Conservation (phyloP, 2,329 filamentous ascomycete genomes). For the Nannizziopsis arthrosporioides region DNA sequence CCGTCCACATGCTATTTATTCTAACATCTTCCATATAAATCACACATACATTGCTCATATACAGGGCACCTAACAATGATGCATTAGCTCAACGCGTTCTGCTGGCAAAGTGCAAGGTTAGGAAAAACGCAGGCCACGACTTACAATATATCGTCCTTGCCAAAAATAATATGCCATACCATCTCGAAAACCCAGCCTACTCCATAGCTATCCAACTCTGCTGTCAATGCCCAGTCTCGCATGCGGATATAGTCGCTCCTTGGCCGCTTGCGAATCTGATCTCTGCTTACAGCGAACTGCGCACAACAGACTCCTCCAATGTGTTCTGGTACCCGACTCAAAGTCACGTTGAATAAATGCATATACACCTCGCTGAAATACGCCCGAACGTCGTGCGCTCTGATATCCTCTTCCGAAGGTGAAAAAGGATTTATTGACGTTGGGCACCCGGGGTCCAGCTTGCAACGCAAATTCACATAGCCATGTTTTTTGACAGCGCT, state of each 20-base stretch:
- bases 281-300: conserved; percentile 42
- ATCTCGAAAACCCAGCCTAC: conserved; percentile 54
- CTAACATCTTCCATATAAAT: conserved; percentile 10
- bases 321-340: conserved; percentile 27
- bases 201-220: conserved; percentile 42
- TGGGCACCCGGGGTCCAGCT: conserved; percentile 43
- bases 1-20: neutral
- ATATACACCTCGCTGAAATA: conserved; percentile 40
- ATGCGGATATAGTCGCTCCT: conserved; percentile 45
- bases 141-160: conserved; percentile 32
- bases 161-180: conserved; percentile 51
- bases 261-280: conserved; percentile 36
- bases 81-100: neutral
- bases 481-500: conserved; percentile 39
- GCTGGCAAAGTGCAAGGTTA: neutral
- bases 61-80: conserved; percentile 7
- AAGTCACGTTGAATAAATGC: conserved; percentile 35
- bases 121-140: conserved; percentile 7
- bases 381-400: conserved; percentile 32
- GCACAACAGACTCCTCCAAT: conserved; percentile 45
- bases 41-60: conserved; percentile 9
- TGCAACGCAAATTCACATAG: conserved; percentile 45
- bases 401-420: conserved; percentile 29
- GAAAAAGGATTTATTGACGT: conserved; percentile 39
- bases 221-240: conserved; percentile 50